A percentile compares a stretch with the other conserved stretches of the same genome.
phyloP scores from a whole-genome alignment of 2,329 filamentous ascomycete genomes.

The Geosmithia flava region DNA sequence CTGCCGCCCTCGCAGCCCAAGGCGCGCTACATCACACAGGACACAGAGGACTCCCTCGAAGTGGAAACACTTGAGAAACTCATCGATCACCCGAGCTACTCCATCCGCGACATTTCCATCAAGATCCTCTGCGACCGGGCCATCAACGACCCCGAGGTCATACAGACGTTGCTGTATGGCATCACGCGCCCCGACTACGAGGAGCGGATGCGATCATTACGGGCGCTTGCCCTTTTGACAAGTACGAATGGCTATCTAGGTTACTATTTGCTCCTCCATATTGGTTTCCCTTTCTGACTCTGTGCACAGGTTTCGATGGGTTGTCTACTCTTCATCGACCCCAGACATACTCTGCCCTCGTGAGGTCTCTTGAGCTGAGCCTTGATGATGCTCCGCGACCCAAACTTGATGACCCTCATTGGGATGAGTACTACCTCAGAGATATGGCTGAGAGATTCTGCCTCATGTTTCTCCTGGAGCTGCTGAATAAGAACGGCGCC shows the following conservation, averaged over 20 bases:
- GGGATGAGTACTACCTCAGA: conserved; percentile 51
- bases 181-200: conserved; percentile 48
- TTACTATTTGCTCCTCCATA: background rate
- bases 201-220: conserved; percentile 42
- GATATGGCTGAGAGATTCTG: conserved; percentile 49
- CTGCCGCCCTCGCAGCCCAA: conserved; percentile 53
- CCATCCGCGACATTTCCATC: conserved; percentile 56
- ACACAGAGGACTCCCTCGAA: conserved; percentile 60
- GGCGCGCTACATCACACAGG: conserved; percentile 62
- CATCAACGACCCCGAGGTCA: conserved; percentile 42
- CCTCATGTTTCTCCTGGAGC: conserved; percentile 41
- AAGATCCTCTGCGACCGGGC: conserved; percentile 44
- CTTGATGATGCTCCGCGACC: conserved; percentile 36
- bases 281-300: conserved; percentile 4
- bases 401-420: conserved; percentile 39
- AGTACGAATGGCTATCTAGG: conserved; percentile 7
- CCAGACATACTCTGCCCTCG: conserved; percentile 41
- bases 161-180: conserved; percentile 40
- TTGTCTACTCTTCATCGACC: conserved; percentile 35
- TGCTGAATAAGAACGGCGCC: conserved; percentile 47
- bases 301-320: conserved; percentile 17
- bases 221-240: conserved; percentile 41
- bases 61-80: conserved; percentile 55
- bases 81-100: conserved; percentile 57
- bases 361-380: conserved; percentile 47